phyloP scores from a whole-genome alignment of 495 filamentous ascomycete species.

The Aspergillus kassunensis region DNA sequence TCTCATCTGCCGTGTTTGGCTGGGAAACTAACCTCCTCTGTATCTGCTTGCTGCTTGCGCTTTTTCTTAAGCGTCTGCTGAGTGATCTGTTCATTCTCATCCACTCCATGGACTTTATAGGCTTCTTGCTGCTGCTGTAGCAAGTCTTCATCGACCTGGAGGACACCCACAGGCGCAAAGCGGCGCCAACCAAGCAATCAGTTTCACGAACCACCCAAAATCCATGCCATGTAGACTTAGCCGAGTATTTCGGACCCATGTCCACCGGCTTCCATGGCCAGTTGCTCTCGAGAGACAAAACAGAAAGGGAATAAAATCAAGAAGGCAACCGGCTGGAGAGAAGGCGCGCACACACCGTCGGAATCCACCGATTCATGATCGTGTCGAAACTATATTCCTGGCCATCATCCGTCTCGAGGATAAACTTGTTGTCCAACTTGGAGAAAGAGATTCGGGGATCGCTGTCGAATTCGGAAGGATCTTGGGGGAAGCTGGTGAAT shows the following conservation, averaged over 20 bases:
- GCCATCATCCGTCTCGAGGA: slow-evolving; percentile 81
- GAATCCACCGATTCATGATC: slow-evolving; percentile 72
- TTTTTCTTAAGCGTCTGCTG: slow-evolving; percentile 67
- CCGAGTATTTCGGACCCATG: slow-evolving; percentile 5
- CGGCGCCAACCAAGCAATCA: slow-evolving; percentile 32
- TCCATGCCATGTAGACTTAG: slow-evolving; percentile 18
- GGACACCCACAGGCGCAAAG: slow-evolving; percentile 23
- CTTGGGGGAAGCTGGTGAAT: slow-evolving; percentile 56
- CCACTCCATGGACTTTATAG: slow-evolving; percentile 66
- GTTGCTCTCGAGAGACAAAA: neutral
- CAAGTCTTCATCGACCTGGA: slow-evolving; percentile 72
- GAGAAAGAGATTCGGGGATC: slow-evolving; percentile 87
- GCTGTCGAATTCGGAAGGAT: slow-evolving; percentile 69
- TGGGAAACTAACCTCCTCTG: slow-evolving; percentile 53
- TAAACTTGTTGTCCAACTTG: slow-evolving; percentile 71
- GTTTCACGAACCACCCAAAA: slow-evolving; percentile 29
- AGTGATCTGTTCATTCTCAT: slow-evolving; percentile 54
- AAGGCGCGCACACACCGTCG: slow-evolving; percentile 50
- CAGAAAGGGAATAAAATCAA: neutral
- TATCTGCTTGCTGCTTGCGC: slow-evolving; percentile 54
- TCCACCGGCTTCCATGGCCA: slow-evolving; percentile 5
- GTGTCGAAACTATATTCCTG: slow-evolving; percentile 79
- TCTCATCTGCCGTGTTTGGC: neutral
- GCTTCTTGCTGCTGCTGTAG: slow-evolving; percentile 72
- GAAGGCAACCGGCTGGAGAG: slow-evolving; percentile 10